phyloP scores from a whole-genome alignment of 2,329 filamentous ascomycete genomes.

The Xylariomycetidae sp. region DNA sequence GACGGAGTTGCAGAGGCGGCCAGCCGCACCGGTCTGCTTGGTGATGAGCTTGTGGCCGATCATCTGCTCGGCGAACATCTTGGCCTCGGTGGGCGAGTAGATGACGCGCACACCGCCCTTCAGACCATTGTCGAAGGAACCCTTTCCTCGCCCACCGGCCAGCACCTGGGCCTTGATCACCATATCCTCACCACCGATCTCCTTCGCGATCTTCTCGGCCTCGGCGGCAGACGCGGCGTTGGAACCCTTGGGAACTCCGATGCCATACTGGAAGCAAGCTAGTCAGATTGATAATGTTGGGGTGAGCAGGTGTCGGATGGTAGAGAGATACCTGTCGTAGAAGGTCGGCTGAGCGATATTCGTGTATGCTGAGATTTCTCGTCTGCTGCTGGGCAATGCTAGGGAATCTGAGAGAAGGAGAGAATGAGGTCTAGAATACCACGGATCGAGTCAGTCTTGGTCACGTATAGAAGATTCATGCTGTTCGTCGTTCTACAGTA shows the following conservation, averaged over 20 bases:
- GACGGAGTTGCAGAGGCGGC: slow-evolving; percentile 93
- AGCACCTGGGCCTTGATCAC: slow-evolving; percentile 99
- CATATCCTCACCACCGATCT: slow-evolving; percentile 91
- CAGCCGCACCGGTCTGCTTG: slow-evolving; percentile 94
- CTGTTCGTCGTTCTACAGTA: no score
- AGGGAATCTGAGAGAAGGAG: slow-evolving; percentile 53
- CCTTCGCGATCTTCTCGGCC: slow-evolving; percentile 86
- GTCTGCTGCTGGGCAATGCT: slow-evolving; percentile 70
- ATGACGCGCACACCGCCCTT: slow-evolving; percentile 98
- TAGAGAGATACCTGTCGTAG: slow-evolving; percentile 60
- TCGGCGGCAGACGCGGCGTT: slow-evolving; percentile 80
- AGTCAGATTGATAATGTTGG: slow-evolving; percentile 11
- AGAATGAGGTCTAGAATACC: slow-evolving; percentile 34
- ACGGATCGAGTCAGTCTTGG: no score
- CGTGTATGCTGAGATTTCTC: slow-evolving; percentile 92
- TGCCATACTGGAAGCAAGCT: slow-evolving; percentile 66
- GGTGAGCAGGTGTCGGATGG: slow-evolving; percentile 7
- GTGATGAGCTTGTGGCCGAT: slow-evolving; percentile 99
- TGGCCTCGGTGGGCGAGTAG: slow-evolving; percentile 93
- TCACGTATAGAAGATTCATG: no score
- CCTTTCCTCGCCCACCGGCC: slow-evolving; percentile 95
- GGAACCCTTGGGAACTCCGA: slow-evolving; percentile 85
- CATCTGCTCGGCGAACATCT: slow-evolving; percentile 99
- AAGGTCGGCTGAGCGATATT: slow-evolving; percentile 93
- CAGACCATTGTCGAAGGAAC: slow-evolving; percentile 94